Conservation (phyloP, 352 stramenopile genomes). For the Plasmopara muralis region DNA sequence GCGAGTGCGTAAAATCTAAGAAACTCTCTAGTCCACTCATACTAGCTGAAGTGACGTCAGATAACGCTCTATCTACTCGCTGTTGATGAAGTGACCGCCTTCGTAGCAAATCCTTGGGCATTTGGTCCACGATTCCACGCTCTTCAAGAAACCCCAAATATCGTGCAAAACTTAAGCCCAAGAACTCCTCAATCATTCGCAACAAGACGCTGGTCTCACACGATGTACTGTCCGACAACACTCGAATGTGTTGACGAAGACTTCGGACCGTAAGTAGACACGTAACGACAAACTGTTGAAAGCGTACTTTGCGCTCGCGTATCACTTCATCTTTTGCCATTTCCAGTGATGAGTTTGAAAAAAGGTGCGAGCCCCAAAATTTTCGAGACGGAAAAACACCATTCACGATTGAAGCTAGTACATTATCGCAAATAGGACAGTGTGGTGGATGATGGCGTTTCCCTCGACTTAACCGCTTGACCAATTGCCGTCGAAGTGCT, state of each 20-base stretch:
- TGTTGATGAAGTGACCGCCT: constrained; percentile 13
- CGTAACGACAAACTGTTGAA: constrained; percentile 47
- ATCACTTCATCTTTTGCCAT: constrained; percentile 28
- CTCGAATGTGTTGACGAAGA: constrained; percentile 52
- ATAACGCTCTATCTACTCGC: constrained; percentile 7
- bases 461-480: constrained; percentile 48
- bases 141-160: constrained; percentile 64
- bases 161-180: constrained; percentile 56
- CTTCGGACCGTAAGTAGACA: constrained; percentile 50
- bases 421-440: constrained; percentile 59
- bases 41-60: constrained; percentile 6
- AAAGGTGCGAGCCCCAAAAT: constrained; percentile 28
- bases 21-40: constrained; percentile 7
- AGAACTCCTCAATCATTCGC: constrained; percentile 61
- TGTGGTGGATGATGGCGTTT: constrained; percentile 18
- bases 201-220: constrained; percentile 56
- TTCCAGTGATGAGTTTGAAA: constrained; percentile 15
- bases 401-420: constrained; percentile 49
- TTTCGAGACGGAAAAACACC: constrained; percentile 42
- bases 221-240: constrained; percentile 33
- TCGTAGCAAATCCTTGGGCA: constrained; percentile 10
- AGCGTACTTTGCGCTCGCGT: constrained; percentile 39
- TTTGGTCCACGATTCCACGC: constrained; percentile 42
- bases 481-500: constrained; percentile 41
- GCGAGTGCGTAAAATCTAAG: not conserved